Evolutionary conservation across 805 yeast genomes (phyloP), one percentile per base, ranked within the genome.

Genomic region (Starmera amethionina): DNA sequence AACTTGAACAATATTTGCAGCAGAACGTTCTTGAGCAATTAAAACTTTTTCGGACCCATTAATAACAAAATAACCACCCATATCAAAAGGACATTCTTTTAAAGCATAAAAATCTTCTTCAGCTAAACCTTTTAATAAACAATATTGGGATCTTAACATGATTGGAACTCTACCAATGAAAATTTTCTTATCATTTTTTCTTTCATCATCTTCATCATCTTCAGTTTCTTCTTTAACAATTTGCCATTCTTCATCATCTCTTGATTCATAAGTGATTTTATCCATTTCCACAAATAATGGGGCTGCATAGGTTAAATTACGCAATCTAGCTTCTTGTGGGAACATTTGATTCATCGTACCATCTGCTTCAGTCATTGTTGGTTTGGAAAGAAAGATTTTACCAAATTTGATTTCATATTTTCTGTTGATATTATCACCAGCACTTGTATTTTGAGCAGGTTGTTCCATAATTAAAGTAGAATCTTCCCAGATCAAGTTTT

Each of bases 261-360:
- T 78, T 32, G 89, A 82, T 54, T 79, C 84, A 57, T 86, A 77
- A 16, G 93, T 93, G 49, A 83, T 76, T 64, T 93, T 93, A 54
- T 84, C 78, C 84, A 93, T 90, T 59, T 93, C 97, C 25, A 93
- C 96, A 55, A 93, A 93, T 39, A 93, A 72, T 32, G 97, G 97
- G 29, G 97, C 86, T 5, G 97, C 86, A 60, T 93, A 93, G 0
- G 99, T 93, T 65, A 93, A 72, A 60, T 93, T 93, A 66, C 99
- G 80, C 48, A 93, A 72, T 54, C 99, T 77, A 8, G 98, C 97
- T 63, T 93, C 99, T 65, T 94, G 98, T 10, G 99, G 98, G 58
- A 85, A 85, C 80, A 93, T 79, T 12, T 95, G 94, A 56, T 88
- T 90, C n/a, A 97, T 90, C n/a, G 95, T 88, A 68, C 99, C 99